Percentiles rank a stretch among this genome's conserved stretches.
These are phyloP conservation scores for Aspergillus baeticus DNA, from an alignment of 495 filamentous ascomycete species.

Conservation along the genomic window DNA sequence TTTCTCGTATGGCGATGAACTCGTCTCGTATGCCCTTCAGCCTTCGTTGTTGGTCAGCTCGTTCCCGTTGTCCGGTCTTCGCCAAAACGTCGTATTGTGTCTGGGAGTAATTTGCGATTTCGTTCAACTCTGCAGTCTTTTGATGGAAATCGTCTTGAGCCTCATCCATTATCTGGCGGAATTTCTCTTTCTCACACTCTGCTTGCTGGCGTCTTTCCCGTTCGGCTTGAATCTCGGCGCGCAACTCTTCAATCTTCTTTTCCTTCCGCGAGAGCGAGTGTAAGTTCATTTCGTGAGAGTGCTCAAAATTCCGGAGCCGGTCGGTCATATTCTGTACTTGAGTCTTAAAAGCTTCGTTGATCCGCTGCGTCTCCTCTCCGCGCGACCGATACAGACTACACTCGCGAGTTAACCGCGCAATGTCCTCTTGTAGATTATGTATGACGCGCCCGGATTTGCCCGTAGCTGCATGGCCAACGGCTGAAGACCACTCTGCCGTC, in stretches of 20 bases:
- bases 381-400: slow-evolving; percentile 69
- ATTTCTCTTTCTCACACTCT: slow-evolving; percentile 61
- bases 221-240: slow-evolving; percentile 65
- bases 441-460: slow-evolving; percentile 95
- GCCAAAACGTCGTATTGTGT: slow-evolving; percentile 71
- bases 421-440: slow-evolving; percentile 83
- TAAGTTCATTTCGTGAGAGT: slow-evolving; percentile 71
- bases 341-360: slow-evolving; percentile 69
- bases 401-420: slow-evolving; percentile 80
- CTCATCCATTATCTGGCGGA: slow-evolving; percentile 59
- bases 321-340: slow-evolving; percentile 66
- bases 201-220: slow-evolving; percentile 59
- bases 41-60: slow-evolving; percentile 42
- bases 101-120: slow-evolving; percentile 50
- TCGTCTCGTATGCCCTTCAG: slow-evolving; percentile 33
- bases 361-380: slow-evolving; percentile 70
- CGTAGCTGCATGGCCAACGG: slow-evolving; percentile 73
- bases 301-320: slow-evolving; percentile 60
- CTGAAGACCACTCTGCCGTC: slow-evolving; percentile 64
- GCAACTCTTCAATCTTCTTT: slow-evolving; percentile 73
- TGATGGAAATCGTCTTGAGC: slow-evolving; percentile 53
- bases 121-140: slow-evolving; percentile 61
- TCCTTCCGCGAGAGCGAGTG: slow-evolving; percentile 73
- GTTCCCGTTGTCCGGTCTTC: slow-evolving; percentile 56
- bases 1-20: slow-evolving; percentile 33